Evolutionary conservation across 257 asterid genomes (phyloP), one percentile per base, ranked within the genome.

Genomic region (Parsonsia alboflavescens): DNA sequence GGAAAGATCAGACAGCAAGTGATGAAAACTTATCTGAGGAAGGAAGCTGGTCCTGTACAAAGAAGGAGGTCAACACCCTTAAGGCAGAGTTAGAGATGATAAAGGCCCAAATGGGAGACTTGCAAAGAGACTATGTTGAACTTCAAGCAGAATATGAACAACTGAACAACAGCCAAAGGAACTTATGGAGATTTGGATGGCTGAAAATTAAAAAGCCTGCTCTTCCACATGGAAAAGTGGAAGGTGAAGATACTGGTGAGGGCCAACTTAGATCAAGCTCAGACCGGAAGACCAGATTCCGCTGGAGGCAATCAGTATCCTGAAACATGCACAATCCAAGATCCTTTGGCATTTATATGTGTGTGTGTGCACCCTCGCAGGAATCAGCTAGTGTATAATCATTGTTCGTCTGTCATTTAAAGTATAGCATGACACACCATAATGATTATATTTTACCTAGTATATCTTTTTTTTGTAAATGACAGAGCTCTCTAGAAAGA

Each of bases 181-280:
- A 70, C 26, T n/a, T 87, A 72, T 89, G 97, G 98, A 63, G 82
- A 76, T 33, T 70, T 9, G 88, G 93, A 73, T 90, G 97, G 97
- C 71, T 69, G 72, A 90, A 86, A 80, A 79, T 83, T 42, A 85
- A 91, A 70, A 88, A 79, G 76, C 76, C 93, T 6, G 75, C 89
- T 16, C 81, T 85, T 80, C 84, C 86, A 77, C 82, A 68, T 33
- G 67, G 73, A 53, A 89, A 85, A 77, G 53, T 42, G 30, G 88
- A 82, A 0, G 83, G 68, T 62, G 89, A 84, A 48, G 93, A 88
- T 54, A 69, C 82, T 69, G 83, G 79, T 7, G 91, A 82, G 33
- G 75, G 79, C 59, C 85, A 75, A 10, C 67, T 68, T 58, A 84
- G 73, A 81, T 73, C 75, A 70, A 81, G 56, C 49, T 68, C 74